Evolutionary conservation across 176 grass and related monocot species (phyloP), one percentile per base, ranked within the genome.

Genomic region (Cenchrus purpureus): DNA sequence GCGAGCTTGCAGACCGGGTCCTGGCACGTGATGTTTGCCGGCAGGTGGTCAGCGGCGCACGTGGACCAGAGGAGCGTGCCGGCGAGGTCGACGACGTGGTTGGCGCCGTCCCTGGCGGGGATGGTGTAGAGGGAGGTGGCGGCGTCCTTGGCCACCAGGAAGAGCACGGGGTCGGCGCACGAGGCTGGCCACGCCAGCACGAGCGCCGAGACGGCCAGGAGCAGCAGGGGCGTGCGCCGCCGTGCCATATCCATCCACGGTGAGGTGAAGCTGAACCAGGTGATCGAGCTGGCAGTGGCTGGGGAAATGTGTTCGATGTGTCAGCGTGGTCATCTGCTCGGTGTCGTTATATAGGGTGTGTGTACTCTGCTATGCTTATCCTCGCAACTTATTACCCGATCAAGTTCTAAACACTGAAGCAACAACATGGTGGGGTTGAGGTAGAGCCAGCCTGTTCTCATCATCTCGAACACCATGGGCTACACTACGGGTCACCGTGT

Each of bases 81-180:
- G 68, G 77, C 67, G 68, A 74, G 62, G 76, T 89, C 87, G 68
- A 85, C 1, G 68, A 89, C 76, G 76, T 80, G 76, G 60, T 20
- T 31, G 60, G 52, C 61, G 60, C 61, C 69, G 51, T 31, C 49
- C 19, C 69, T 32, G 51, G 79, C 3, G 2, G 76, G 76, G 75
- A 89, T 67, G 28, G 81, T 84, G 87, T 89, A 84, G 65, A 89
- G 87, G 25, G 68, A 79, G 25, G 87, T 84, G 81, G 75, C 57
- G 6, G 17, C 0, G 76, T 89, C 81, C 81, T 84, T 89, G 68
- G 67, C 12, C 0, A 88, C 67, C 37, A 81, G 67, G 6, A 72
- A 19, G 56, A 79, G 66, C 37, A 88, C 86, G 2, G 86, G 80
- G 32, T 65, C 32, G 0, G 16, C 7, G 76, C 75, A 80, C 5